Base-by-base conservation (phyloP, 495 filamentous ascomycete genomes). In the Darksidea phi region DNA sequence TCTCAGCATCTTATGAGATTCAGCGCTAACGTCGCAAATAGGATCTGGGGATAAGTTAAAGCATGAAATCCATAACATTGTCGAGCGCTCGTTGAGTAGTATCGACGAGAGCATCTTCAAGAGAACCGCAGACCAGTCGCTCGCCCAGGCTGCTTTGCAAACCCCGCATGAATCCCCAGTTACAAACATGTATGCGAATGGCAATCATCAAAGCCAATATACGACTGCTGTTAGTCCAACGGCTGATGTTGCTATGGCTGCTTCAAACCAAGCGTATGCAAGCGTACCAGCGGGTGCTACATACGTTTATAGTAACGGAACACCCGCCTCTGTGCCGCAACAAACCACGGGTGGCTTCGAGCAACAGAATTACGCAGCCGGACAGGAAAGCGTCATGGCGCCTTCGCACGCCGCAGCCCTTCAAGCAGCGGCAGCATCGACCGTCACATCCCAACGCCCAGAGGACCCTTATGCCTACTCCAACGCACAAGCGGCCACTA, bases 11-110 rank as follows among this genome's bases (percentile, higher is more conserved):
- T 15, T 12, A 12, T 1, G 1, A 21, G 26, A 17, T 0, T 59
- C 41, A 36, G 46, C 41, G 37, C 37, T 52, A 26, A 66, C 17
- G 34, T 34, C n/a, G 17, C 6, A 5, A 10, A 55, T 18, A 79
- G 77, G 77, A n/a, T 74, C 77, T 0, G 77, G 74, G 4, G 63
- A 58, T 12, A 61, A 56, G 18, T 38, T 68, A 20, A 53, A 64
- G 49, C 61, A 57, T 6, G 66, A 61, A 37, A 55, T 68, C 3
- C 26, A 36, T 20, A 65, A 58, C 18, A 61, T 68, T 42, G 57
- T 68, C 23, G 66, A 68, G 15, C 50, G 56, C 17, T 61, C 61
- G 1, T 26, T 68, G 28, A 52, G 37, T 42, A 54, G 41, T 37
- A 68, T 68, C 48, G 54, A 59, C 24, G 57, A 61, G 1, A 63